These are phyloP conservation scores for Fusarium oligoseptatum DNA, from an alignment of 2,329 filamentous ascomycete genomes.

Conservation along the genomic window DNA sequence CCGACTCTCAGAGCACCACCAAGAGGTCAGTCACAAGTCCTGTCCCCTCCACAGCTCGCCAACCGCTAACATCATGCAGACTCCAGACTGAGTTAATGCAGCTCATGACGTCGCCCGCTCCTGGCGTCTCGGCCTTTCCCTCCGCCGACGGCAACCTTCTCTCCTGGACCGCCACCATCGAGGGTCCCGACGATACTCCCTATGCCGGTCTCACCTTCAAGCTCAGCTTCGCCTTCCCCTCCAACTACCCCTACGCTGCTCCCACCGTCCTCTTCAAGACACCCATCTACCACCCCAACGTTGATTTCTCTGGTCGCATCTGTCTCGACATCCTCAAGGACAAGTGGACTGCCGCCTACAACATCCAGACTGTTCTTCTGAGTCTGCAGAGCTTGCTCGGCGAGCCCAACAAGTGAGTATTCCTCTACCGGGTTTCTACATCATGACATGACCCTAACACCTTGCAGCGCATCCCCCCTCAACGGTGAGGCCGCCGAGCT, in stretches of 20 bases:
- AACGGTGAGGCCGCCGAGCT: constrained; percentile 97
- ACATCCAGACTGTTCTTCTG: constrained; percentile 91
- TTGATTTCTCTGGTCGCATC: constrained; percentile 97
- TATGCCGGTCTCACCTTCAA: constrained; percentile 92
- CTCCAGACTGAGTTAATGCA: constrained; percentile 98
- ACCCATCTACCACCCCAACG: constrained; percentile 98
- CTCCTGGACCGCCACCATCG: constrained; percentile 93
- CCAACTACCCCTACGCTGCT: constrained; percentile 92
- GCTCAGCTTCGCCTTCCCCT: constrained; percentile 89
- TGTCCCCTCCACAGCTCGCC: background rate
- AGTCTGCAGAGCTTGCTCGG: constrained; percentile 95
- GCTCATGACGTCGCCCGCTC: constrained; percentile 94
- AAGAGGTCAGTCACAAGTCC: constrained; percentile 71
- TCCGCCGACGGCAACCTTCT: constrained; percentile 90
- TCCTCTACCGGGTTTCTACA: background rate
- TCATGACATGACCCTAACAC: constrained; percentile 37
- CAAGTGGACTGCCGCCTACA: constrained; percentile 98
- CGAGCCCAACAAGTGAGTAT: constrained; percentile 94
- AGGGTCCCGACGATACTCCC: constrained; percentile 90
- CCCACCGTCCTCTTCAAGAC: constrained; percentile 97
- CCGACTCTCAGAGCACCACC: constrained; percentile 80
- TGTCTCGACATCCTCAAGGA: constrained; percentile 99
- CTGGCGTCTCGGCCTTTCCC: constrained; percentile 95
- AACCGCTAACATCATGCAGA: constrained; percentile 61
- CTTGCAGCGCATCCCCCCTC: constrained; percentile 83